Evolutionary conservation across 2,329 filamentous ascomycete species (phyloP).

Genomic region (Didymellaceae sp.): DNA sequence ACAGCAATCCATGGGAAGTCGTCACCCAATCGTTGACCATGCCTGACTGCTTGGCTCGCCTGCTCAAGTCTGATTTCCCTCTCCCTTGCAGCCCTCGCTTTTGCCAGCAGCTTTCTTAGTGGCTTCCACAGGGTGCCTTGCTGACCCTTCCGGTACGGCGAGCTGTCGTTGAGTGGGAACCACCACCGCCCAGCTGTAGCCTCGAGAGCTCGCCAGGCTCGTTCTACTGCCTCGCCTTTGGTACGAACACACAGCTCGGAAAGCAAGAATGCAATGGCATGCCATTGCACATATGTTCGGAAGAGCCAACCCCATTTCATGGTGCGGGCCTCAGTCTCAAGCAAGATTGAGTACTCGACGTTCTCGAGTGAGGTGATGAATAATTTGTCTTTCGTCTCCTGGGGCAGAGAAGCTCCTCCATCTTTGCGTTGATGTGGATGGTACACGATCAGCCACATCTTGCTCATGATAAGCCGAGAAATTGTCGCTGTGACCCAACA

Average conservation of each 20-base stretch:
- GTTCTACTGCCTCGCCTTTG: slow-evolving; percentile 63
- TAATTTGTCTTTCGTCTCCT: slow-evolving; percentile 70
- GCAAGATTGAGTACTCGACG: slow-evolving; percentile 71
- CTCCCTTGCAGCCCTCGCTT: slow-evolving; percentile 61
- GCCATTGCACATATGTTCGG: slow-evolving; percentile 70
- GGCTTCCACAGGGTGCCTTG: slow-evolving; percentile 68
- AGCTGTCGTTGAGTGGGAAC: slow-evolving; percentile 39
- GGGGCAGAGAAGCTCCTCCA: slow-evolving; percentile 62
- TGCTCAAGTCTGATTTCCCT: slow-evolving; percentile 56
- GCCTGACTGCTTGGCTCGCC: slow-evolving; percentile 36
- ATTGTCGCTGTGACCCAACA: slow-evolving; percentile 74
- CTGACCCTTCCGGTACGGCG: slow-evolving; percentile 36
- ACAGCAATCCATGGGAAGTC: slow-evolving; percentile 13
- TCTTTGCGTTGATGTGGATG: slow-evolving; percentile 72
- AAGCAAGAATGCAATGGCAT: slow-evolving; percentile 67
- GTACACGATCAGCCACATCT: slow-evolving; percentile 79
- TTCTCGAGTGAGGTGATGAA: slow-evolving; percentile 77
- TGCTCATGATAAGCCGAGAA: slow-evolving; percentile 74
- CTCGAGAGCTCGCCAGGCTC: slow-evolving; percentile 66
- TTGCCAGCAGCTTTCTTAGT: slow-evolving; percentile 65
- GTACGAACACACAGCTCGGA: slow-evolving; percentile 65
- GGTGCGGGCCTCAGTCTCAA: slow-evolving; percentile 68
- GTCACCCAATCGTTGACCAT: slow-evolving; percentile 20
- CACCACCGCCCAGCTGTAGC: slow-evolving; percentile 53
- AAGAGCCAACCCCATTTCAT: slow-evolving; percentile 71